Evolutionary conservation across 2,329 filamentous ascomycete species (phyloP), one percentile per base, ranked within the genome.

Genomic region (Trichoderma simmonsii): DNA sequence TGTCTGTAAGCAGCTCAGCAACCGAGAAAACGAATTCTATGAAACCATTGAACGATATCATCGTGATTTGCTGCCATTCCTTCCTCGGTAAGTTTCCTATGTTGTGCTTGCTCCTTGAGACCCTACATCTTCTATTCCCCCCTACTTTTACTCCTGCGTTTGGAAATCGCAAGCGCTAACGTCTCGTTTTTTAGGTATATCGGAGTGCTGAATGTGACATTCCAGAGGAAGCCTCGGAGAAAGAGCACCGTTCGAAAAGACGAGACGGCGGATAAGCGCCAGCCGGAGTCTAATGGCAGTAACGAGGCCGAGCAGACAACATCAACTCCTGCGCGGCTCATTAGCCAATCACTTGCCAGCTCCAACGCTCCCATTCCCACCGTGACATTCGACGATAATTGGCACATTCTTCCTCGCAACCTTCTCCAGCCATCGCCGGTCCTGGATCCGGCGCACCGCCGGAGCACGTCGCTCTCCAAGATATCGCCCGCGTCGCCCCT

Each of bases 1-100:
- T 71, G 95, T 99, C 12, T 99, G 96, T 86, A 99, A 99, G 83
- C 94, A 98, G 83, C 88, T 99, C 78, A 99, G 97, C 81, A 99
- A 97, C 80, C 89, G 95, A 78, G 96, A 99, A 80, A 99, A 99
- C 82, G 94, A 97, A 82, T 99, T 99, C 80, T 99, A 99, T 81
- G 96, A 99, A 82, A 96, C 92, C 70, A 93, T 98, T 77, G 96
- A 99, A 84, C 90, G 90, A 78, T 90, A 93, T 76, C 95, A 99
- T 81, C 93, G 94, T 75, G 92, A 97, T 79, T 87, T 99, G 77
- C 85, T 99, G 73, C 90, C 92, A 56, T 99, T 98, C 80, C 86
- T 99, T 75, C 96, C 96, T 75, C 94, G 95, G 91, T 92, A 84
- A 74, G 85, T 80, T 43, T 30, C n/a, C 12, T 28, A 36, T 63